Conservation (phyloP, 441 rosid genomes). For the Aleurites moluccanus region DNA sequence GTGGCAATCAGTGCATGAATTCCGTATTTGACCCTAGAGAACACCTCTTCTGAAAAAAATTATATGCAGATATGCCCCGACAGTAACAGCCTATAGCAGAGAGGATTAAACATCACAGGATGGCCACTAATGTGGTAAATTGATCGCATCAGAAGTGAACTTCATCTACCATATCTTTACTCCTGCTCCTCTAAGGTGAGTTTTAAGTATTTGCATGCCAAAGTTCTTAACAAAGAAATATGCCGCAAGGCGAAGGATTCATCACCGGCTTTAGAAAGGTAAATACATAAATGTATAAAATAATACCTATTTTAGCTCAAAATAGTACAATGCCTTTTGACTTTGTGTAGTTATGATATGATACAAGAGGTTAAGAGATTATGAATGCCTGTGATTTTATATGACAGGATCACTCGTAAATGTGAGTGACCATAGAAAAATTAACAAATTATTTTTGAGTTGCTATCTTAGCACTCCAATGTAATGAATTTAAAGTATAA, state of each 20-base stretch:
- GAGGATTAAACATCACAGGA: background rate
- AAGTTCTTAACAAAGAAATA: background rate
- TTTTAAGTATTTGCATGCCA: background rate
- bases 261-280: background rate
- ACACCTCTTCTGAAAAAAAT: background rate
- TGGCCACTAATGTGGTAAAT: background rate
- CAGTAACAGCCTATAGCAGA: background rate
- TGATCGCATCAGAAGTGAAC: background rate
- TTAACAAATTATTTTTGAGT: conserved; percentile 1
- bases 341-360: background rate
- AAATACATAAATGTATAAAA: background rate
- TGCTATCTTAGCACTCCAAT: conserved; percentile 1
- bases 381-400: background rate
- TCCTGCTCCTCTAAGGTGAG: background rate
- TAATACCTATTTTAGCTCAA: background rate
- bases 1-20: conserved; percentile 52
- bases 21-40: background rate
- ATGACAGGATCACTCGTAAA: background rate
- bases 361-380: background rate
- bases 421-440: background rate
- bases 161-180: background rate
- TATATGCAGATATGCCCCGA: background rate
- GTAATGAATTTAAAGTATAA: background rate
- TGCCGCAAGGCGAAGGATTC: background rate
- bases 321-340: background rate